A percentile compares a stretch with the other conserved stretches of the same genome.
phyloP scores from a whole-genome alignment of 1,139 yeast genomes.

The Magnusiomyces paraingens region DNA sequence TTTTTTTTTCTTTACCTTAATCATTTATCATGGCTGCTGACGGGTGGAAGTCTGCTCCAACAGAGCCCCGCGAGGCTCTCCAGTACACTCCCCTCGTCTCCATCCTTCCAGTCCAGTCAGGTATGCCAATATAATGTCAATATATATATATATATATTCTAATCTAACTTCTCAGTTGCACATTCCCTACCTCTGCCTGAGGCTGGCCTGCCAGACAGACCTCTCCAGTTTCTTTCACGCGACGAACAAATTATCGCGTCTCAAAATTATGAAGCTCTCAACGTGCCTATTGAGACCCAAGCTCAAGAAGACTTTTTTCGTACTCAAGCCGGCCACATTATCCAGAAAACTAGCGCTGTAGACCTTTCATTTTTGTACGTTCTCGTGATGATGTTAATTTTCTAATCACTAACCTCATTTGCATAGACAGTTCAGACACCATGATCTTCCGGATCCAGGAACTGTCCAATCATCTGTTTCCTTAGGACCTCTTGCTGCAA shows the following conservation, averaged over 20 bases:
- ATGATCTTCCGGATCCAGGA: slow-evolving; percentile 10
- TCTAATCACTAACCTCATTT: neutral
- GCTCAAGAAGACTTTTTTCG: neutral
- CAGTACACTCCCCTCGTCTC: slow-evolving; percentile 17
- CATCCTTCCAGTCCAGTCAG: slow-evolving; percentile 16
- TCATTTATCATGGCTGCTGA: neutral
- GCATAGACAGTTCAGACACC: slow-evolving; percentile 12
- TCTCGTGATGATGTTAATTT: neutral
- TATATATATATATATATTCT: neutral
- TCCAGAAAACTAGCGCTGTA: slow-evolving; percentile 8
- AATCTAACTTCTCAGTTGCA: neutral
- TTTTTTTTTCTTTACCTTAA: neutral
- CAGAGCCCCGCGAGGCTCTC: slow-evolving; percentile 14
- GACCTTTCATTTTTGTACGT: slow-evolving; percentile 15
- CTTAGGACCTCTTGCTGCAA: slow-evolving; percentile 11
- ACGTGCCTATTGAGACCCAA: slow-evolving; percentile 6
- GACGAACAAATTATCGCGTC: neutral
- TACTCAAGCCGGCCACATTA: slow-evolving; percentile 1
- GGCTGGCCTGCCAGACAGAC: slow-evolving; percentile 3
- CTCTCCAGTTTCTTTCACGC: slow-evolving; percentile 1
- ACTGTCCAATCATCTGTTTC: slow-evolving; percentile 8
- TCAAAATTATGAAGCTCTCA: slow-evolving; percentile 3
- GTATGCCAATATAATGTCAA: slow-evolving; percentile 5
- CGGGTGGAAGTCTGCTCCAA: slow-evolving; percentile 12
- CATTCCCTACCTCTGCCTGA: slow-evolving; percentile 2